Evolutionary conservation across 2,329 filamentous ascomycete species (phyloP).

Genomic region (Beauveria medogensis): DNA sequence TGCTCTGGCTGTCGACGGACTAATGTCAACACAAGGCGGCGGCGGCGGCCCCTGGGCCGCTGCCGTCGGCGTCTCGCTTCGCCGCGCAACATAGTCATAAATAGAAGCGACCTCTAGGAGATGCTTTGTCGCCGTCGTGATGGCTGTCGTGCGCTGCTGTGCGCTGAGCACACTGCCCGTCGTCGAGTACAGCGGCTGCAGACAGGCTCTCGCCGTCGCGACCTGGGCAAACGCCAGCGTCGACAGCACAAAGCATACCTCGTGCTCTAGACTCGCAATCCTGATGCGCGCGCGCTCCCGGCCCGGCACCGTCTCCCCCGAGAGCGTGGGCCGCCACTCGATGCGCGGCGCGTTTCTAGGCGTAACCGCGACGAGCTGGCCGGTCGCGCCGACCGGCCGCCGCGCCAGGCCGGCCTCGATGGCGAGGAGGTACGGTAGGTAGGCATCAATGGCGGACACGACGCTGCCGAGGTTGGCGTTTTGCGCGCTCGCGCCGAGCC

Average conservation of each 20-base stretch:
- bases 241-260: slow-evolving; percentile 70
- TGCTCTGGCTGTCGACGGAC: slow-evolving; percentile 43
- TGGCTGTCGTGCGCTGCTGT: slow-evolving; percentile 60
- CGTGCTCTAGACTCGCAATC: slow-evolving; percentile 69
- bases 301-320: slow-evolving; percentile 53
- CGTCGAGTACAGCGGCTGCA: slow-evolving; percentile 66
- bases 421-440: slow-evolving; percentile 76
- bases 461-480: slow-evolving; percentile 62
- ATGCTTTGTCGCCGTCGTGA: slow-evolving; percentile 67
- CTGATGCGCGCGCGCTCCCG: slow-evolving; percentile 60
- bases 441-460: slow-evolving; percentile 61
- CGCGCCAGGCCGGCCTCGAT: slow-evolving; percentile 64
- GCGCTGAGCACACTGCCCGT: slow-evolving; percentile 50
- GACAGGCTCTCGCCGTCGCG: slow-evolving; percentile 60
- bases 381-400: slow-evolving; percentile 19
- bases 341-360: slow-evolving; percentile 50
- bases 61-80: slow-evolving; percentile 32
- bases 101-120: slow-evolving; percentile 73
- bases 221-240: slow-evolving; percentile 69
- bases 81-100: slow-evolving; percentile 61
- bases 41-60: slow-evolving; percentile 24
- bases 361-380: slow-evolving; percentile 59
- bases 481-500: slow-evolving; percentile 65
- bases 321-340: slow-evolving; percentile 79
- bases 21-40: slow-evolving; percentile 45